Evolutionary conservation across 2,329 filamentous ascomycete species (phyloP).

Genomic region (Fusarium udum): DNA sequence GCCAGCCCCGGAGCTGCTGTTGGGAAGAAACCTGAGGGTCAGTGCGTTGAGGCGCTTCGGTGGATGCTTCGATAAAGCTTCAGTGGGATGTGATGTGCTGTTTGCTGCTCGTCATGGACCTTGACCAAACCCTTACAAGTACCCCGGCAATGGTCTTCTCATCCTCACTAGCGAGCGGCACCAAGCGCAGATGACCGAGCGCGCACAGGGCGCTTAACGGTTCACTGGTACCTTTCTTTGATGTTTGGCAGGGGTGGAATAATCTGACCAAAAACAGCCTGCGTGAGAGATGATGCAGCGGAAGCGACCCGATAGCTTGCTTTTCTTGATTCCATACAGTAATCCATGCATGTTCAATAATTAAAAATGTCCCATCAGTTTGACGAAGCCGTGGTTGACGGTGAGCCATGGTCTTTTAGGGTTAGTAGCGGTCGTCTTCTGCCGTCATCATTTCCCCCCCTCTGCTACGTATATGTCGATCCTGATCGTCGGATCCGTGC

Average conservation of each 20-base stretch:
- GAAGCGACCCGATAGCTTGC: conserved; percentile 36
- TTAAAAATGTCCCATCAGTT: conserved; percentile 6
- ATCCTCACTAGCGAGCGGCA: conserved; percentile 37
- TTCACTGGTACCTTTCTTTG: conserved; percentile 20
- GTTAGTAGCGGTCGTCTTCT: conserved; percentile 19
- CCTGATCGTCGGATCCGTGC: conserved; percentile 43
- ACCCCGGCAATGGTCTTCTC: conserved; percentile 31
- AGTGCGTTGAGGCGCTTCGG: conserved; percentile 36
- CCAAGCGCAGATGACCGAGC: conserved; percentile 46
- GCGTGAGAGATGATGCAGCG: conserved; percentile 12
- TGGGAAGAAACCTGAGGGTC: conserved; percentile 16
- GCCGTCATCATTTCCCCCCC: conserved; percentile 39
- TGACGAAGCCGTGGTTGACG: conserved; percentile 15
- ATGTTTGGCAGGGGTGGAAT: conserved; percentile 12
- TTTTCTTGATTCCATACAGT: conserved; percentile 13
- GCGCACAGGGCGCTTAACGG: conserved; percentile 41
- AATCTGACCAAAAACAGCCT: conserved; percentile 12
- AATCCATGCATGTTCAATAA: conserved; percentile 10
- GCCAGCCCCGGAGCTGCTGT: conserved; percentile 17
- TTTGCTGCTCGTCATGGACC: conserved; percentile 33
- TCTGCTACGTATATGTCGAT: conserved; percentile 36
- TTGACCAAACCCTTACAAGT: conserved; percentile 25
- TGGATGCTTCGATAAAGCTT: conserved; percentile 41
- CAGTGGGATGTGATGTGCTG: conserved; percentile 25
- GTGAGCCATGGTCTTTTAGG: conserved; percentile 31